phyloP scores from a whole-genome alignment of 495 filamentous ascomycete species.

The Aspergillus affinis region DNA sequence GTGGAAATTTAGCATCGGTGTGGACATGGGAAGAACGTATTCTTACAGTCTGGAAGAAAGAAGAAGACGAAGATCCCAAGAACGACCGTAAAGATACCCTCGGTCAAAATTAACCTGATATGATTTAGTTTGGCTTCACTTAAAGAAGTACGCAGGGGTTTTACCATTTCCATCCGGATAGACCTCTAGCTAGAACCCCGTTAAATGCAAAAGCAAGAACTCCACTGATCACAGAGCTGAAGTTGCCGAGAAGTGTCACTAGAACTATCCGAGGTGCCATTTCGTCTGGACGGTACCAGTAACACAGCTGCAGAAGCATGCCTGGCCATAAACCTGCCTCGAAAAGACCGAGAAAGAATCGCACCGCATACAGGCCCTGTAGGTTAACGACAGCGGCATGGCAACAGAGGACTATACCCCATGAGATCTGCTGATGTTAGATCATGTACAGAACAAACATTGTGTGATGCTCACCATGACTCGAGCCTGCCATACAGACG shows the following conservation, averaged over 20 bases:
- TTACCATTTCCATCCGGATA: constrained; percentile 47
- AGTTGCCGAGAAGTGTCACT: constrained; percentile 27
- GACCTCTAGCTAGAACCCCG: constrained; percentile 27
- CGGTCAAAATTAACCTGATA: constrained; percentile 35
- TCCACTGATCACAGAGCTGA: constrained; percentile 37
- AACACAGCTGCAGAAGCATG: constrained; percentile 39
- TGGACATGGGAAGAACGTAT: not conserved
- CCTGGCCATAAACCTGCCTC: constrained; percentile 46
- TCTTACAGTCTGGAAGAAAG: constrained; percentile 41
- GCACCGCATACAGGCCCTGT: constrained; percentile 32
- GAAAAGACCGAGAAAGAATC: constrained; percentile 37
- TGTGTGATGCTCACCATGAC: constrained; percentile 20
- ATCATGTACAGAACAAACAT: not conserved
- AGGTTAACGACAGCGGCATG: constrained; percentile 37
- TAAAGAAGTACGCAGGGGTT: not conserved
- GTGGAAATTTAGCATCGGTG: not conserved
- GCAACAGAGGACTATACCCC: constrained; percentile 36
- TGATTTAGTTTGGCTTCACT: not conserved
- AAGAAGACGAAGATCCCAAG: constrained; percentile 35
- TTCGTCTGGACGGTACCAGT: constrained; percentile 47
- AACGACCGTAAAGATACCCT: constrained; percentile 38
- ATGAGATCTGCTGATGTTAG: constrained; percentile 11
- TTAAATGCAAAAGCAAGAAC: constrained; percentile 44
- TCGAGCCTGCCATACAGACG: constrained; percentile 39
- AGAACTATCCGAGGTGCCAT: constrained; percentile 30